Percentiles rank a stretch among this genome's conserved stretches.
Conservation (phyloP, 202 grass and related monocot species). For the Digitaria exilis region DNA sequence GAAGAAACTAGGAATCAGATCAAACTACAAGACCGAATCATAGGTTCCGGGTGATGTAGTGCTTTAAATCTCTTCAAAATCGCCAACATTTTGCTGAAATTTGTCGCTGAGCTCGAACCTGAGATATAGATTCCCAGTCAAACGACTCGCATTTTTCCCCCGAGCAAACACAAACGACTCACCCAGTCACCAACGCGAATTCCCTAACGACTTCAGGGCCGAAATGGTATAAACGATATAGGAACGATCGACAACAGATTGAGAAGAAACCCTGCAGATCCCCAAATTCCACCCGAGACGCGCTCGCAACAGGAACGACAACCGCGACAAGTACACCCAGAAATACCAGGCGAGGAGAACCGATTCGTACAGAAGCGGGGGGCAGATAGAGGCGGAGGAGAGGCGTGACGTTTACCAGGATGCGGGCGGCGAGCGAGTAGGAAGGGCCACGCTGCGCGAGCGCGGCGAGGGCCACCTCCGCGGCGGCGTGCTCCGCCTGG, state of each 20-base stretch:
- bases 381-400: neutral
- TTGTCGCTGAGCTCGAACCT: neutral
- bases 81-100: slow-evolving; percentile 15
- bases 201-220: slow-evolving; percentile 5
- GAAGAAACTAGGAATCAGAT: slow-evolving; percentile 11
- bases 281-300: slow-evolving; percentile 37
- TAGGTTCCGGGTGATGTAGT: neutral
- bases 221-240: neutral
- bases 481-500: slow-evolving; percentile 95
- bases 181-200: neutral
- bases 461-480: slow-evolving; percentile 86
- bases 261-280: slow-evolving; percentile 29
- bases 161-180: neutral
- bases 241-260: neutral
- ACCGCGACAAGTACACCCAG: neutral
- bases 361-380: slow-evolving; percentile 11
- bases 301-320: neutral
- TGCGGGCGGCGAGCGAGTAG: slow-evolving; percentile 94
- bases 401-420: slow-evolving; percentile 58
- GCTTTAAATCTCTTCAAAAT: slow-evolving; percentile 4
- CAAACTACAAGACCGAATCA: neutral
- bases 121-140: neutral
- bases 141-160: neutral
- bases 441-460: slow-evolving; percentile 82
- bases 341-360: neutral